Evolutionary conservation across 1,284 basidiomycete genomes (phyloP).

Genomic region (Ganoderma sinense): DNA sequence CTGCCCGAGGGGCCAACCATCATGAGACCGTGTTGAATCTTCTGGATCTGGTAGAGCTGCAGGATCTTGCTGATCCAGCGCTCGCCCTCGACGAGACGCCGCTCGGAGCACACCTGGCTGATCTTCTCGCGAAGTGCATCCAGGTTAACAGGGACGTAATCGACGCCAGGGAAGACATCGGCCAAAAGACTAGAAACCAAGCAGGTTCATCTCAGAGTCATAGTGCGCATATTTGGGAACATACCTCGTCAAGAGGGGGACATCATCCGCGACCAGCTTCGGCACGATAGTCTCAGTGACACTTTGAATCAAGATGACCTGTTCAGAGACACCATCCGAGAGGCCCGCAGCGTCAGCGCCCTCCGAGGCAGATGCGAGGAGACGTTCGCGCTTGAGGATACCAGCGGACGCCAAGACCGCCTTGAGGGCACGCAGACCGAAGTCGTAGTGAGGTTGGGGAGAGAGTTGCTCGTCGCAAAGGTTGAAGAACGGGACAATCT

Average conservation of each 20-base stretch:
- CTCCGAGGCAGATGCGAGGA: conserved; percentile 59
- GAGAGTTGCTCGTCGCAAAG: conserved; percentile 97
- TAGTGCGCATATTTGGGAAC: conserved; percentile 29
- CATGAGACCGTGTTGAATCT: conserved; percentile 99
- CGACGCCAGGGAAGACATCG: conserved; percentile 97
- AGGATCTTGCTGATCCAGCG: conserved; percentile 96
- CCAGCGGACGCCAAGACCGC: conserved; percentile 97
- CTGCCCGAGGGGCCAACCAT: conserved; percentile 98
- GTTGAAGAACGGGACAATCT: conserved; percentile 99
- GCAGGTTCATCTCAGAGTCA: conserved; percentile 1
- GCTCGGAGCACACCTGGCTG: conserved; percentile 86
- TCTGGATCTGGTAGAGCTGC: conserved; percentile 99
- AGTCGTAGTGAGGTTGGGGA: conserved; percentile 98
- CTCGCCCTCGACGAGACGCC: conserved; percentile 85
- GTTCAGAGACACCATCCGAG: conserved; percentile 82
- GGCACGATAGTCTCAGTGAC: conserved; percentile 99
- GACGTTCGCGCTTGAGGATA: conserved; percentile 93
- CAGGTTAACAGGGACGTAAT: conserved; percentile 90
- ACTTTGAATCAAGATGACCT: conserved; percentile 98
- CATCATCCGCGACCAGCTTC: conserved; percentile 97
- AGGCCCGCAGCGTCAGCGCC: conserved; percentile 59
- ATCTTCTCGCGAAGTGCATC: conserved; percentile 88
- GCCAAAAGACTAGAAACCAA: conserved; percentile 77
- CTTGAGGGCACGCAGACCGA: conserved; percentile 97
- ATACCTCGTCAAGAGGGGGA: conserved; percentile 90